Conservation (phyloP, 2,329 filamentous ascomycete genomes). For the Fonsecaea monophora region DNA sequence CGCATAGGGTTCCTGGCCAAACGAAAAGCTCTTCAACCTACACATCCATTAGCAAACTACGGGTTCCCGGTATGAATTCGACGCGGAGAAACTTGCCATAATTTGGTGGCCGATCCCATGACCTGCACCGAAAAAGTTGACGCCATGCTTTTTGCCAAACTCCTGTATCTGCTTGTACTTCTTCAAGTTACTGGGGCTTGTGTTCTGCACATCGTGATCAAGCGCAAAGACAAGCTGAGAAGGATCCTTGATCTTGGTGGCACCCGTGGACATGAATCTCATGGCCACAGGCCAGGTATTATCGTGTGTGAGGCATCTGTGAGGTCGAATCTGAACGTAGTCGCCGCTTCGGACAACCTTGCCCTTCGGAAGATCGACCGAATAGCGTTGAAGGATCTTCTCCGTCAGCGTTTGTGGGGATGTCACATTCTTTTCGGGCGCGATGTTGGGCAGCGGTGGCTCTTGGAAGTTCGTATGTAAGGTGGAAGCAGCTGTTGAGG, state of each 20-base stretch:
- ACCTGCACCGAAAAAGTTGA: constrained; percentile 78
- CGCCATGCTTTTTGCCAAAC: constrained; percentile 79
- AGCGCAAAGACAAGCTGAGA: constrained; percentile 81
- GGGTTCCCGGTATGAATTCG: too few relatives aligned
- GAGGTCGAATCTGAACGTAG: constrained; percentile 77
- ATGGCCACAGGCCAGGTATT: constrained; percentile 77
- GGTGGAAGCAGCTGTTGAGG: too few relatives aligned
- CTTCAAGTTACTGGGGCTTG: constrained; percentile 74
- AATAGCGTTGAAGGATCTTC: constrained; percentile 86
- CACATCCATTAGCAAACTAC: too few relatives aligned
- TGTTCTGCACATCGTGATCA: constrained; percentile 90
- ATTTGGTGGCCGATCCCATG: constrained; percentile 89
- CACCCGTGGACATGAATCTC: constrained; percentile 85
- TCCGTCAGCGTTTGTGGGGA: constrained; percentile 83
- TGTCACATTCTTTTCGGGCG: constrained; percentile 16
- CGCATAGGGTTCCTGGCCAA: constrained; percentile 84
- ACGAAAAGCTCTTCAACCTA: constrained; percentile 76
- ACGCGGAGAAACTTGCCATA: constrained; percentile 56
- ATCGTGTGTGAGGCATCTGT: constrained; percentile 84
- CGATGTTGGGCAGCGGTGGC: too few relatives aligned
- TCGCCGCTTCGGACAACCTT: constrained; percentile 81
- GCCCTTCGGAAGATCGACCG: constrained; percentile 74
- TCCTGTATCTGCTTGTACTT: constrained; percentile 84
- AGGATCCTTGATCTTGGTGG: constrained; percentile 72
- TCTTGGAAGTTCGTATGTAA: too few relatives aligned